A percentile compares a stretch with the other conserved stretches of the same genome.
These are phyloP conservation scores for Myriosclerotinia scirpicola DNA, from an alignment of 2,329 filamentous ascomycete genomes.

Conservation along the genomic window DNA sequence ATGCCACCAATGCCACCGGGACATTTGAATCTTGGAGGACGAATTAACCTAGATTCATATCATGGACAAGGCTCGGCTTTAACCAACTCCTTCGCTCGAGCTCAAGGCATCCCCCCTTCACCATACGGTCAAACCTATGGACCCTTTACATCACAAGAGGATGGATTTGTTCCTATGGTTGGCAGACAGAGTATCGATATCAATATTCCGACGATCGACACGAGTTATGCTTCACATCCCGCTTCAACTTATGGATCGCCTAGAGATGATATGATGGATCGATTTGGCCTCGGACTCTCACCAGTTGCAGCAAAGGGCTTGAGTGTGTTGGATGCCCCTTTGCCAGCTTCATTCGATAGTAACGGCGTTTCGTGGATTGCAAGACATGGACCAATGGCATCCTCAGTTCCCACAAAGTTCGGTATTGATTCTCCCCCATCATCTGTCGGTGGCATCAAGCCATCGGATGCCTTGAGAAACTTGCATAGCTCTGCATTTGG, in stretches of 20 bases:
- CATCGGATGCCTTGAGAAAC: slow-evolving; percentile 63
- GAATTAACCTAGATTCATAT: slow-evolving; percentile 66
- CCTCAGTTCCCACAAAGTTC: slow-evolving; percentile 90
- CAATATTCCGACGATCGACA: slow-evolving; percentile 52
- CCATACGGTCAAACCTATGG: slow-evolving; percentile 43
- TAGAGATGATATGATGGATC: slow-evolving; percentile 58
- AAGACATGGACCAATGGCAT: slow-evolving; percentile 84
- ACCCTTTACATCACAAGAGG: slow-evolving; percentile 54
- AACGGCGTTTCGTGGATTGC: slow-evolving; percentile 92
- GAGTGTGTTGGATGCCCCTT: slow-evolving; percentile 89
- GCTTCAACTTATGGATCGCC: slow-evolving; percentile 77
- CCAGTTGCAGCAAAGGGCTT: slow-evolving; percentile 69
- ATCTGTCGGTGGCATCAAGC: slow-evolving; percentile 64
- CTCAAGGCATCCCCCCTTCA: slow-evolving; percentile 47
- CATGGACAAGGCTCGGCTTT: slow-evolving; percentile 69
- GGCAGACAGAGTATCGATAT: slow-evolving; percentile 52
- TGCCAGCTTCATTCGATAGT: slow-evolving; percentile 94
- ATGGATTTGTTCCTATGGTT: slow-evolving; percentile 47
- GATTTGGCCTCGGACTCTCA: slow-evolving; percentile 73
- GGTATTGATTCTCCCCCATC: slow-evolving; percentile 82
- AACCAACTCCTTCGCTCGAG: slow-evolving; percentile 71
- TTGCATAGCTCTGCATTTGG: slow-evolving; percentile 68
- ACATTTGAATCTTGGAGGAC: slow-evolving; percentile 62
- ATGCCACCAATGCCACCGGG: slow-evolving; percentile 51
- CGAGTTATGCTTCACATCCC: slow-evolving; percentile 51